A percentile compares a stretch with the other conserved stretches of the same genome.
Conservation (phyloP, 83 land plant genomes). For the Picea abies region DNA sequence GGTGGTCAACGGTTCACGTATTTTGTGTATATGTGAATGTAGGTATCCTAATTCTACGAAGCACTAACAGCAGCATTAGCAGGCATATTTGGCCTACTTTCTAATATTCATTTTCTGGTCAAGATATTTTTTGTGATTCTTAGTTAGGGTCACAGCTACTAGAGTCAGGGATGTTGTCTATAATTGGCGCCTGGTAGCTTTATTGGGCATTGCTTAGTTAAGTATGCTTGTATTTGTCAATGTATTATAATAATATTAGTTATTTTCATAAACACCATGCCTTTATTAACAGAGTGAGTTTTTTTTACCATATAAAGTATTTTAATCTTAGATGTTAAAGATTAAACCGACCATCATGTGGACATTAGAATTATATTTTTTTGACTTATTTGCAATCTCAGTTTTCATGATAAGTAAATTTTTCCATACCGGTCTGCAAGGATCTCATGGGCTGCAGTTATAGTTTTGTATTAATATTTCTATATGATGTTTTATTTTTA, state of each 20-base stretch:
- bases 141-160: background rate
- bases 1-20: slow-evolving; percentile 72
- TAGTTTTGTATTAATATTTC: too few species aligned
- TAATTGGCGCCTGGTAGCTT: background rate
- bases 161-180: background rate
- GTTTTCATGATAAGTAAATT: background rate
- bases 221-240: too few species aligned
- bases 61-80: background rate
- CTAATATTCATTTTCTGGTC: background rate
- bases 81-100: background rate
- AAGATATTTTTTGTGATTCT: background rate
- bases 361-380: background rate
- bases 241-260: background rate
- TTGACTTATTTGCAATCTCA: background rate
- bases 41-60: slow-evolving; percentile 24
- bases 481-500: too few species aligned
- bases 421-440: background rate
- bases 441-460: too few species aligned
- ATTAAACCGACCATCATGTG: background rate
- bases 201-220: background rate
- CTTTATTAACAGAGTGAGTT: background rate
- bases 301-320: background rate
- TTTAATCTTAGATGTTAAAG: background rate
- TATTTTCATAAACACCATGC: background rate
- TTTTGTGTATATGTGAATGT: slow-evolving; percentile 77